phyloP scores from a whole-genome alignment of 306 rosid genomes.

The Begonia fuchsioides region DNA sequence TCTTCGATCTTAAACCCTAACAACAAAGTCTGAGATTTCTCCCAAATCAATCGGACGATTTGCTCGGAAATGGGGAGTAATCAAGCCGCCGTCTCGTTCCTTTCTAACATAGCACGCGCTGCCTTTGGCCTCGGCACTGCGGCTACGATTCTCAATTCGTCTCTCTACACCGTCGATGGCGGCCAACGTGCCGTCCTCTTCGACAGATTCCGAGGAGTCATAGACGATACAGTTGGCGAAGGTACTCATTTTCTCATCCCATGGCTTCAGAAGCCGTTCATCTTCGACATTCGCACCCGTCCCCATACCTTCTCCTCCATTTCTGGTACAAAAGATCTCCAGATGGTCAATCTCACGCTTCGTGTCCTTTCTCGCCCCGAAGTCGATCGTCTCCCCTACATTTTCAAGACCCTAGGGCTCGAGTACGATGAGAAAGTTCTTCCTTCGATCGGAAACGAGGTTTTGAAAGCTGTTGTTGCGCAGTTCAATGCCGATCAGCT shows the following conservation, averaged over 20 bases:
- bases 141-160: constrained; percentile 31
- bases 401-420: constrained; percentile 74
- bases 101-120: constrained; percentile 42
- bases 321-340: constrained; percentile 89
- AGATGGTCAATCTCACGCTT: constrained; percentile 77
- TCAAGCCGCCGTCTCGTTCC: constrained; percentile 61
- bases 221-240: constrained; percentile 40
- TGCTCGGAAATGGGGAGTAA: constrained; percentile 38
- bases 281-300: constrained; percentile 78
- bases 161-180: constrained; percentile 90
- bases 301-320: constrained; percentile 81
- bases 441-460: constrained; percentile 86
- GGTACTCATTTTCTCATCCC: constrained; percentile 88
- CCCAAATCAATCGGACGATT: neutral
- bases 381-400: constrained; percentile 41
- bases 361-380: constrained; percentile 84
- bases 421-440: constrained; percentile 96
- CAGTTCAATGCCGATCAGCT: constrained; percentile 95
- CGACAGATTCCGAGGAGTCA: constrained; percentile 80
- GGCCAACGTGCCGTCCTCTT: constrained; percentile 91
- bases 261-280: constrained; percentile 91
- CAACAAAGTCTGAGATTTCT: too few species aligned
- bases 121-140: constrained; percentile 70
- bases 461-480: constrained; percentile 72
- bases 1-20: neutral